A percentile compares a stretch with the other conserved stretches of the same genome.
Evolutionary conservation across 768 basidiomycete species (phyloP).

Genomic region (Galerina marginata): DNA sequence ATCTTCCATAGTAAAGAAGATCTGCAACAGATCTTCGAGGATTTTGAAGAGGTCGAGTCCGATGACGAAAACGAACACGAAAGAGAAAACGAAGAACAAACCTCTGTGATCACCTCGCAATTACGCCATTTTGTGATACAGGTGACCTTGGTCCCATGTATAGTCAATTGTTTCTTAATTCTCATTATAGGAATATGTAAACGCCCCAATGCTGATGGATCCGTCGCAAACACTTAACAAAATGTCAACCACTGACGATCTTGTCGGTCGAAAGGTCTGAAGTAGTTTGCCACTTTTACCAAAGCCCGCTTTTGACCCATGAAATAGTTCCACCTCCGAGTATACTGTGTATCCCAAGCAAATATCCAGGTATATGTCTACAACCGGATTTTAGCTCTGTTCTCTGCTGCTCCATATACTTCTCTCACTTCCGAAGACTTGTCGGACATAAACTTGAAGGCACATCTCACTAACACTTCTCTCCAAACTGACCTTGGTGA

Average conservation of each 20-base stretch:
- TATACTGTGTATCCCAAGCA: conserved; percentile 82
- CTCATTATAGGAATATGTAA: conserved; percentile 77
- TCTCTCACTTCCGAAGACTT: conserved; percentile 43
- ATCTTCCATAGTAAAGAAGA: conserved; percentile 81
- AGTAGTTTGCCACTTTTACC: background rate
- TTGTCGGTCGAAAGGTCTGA: conserved; percentile 66
- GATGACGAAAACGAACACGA: conserved; percentile 52
- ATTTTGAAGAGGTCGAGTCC: conserved; percentile 70
- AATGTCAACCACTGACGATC: conserved; percentile 20
- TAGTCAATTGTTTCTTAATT: background rate
- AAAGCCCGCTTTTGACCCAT: background rate
- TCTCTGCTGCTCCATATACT: conserved; percentile 76
- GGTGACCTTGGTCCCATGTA: conserved; percentile 45
- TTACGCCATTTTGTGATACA: conserved; percentile 96
- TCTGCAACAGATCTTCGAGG: conserved; percentile 76
- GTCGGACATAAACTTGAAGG: conserved; percentile 54
- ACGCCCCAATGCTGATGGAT: conserved; percentile 78
- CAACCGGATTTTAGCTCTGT: conserved; percentile 84
- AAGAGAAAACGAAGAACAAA: conserved; percentile 38
- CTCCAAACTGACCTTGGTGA: conserved; percentile 75
- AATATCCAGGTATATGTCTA: conserved; percentile 83
- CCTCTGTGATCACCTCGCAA: conserved; percentile 80
- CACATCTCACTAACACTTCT: conserved; percentile 93
- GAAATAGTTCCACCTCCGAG: conserved; percentile 88
- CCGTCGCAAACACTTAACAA: conserved; percentile 51